Percentiles rank a stretch among this genome's conserved stretches.
These are phyloP conservation scores for Phyllachora maydis DNA, from an alignment of 2,329 filamentous ascomycete species.

Conservation along the genomic window DNA sequence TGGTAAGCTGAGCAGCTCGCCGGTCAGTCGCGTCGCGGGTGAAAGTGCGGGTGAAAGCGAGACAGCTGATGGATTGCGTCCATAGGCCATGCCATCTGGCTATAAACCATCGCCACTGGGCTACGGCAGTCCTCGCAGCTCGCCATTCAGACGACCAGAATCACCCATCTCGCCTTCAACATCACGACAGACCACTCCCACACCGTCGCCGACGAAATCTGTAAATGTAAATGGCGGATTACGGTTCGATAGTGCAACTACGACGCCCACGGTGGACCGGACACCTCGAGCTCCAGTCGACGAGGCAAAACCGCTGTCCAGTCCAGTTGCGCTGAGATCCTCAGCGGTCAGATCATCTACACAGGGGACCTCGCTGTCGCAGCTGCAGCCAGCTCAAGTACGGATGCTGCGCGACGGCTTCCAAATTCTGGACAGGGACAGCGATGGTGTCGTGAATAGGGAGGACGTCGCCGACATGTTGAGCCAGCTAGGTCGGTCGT, in stretches of 20 bases:
- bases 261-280: conserved; percentile 17
- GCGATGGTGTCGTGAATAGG: conserved; percentile 62
- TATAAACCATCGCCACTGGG: conserved; percentile 56
- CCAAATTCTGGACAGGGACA: conserved; percentile 77
- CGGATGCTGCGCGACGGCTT: conserved; percentile 82
- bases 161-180: conserved; percentile 45
- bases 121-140: conserved; percentile 44
- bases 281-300: conserved; percentile 14
- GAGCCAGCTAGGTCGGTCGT: conserved; percentile 57
- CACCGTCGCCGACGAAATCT: conserved; percentile 34
- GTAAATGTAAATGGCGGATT: conserved; percentile 22
- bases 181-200: conserved; percentile 43
- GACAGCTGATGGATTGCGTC: no score
- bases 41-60: no score
- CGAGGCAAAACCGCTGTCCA: background rate
- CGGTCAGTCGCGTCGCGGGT: no score
- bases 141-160: conserved; percentile 40
- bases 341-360: conserved; percentile 14
- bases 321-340: conserved; percentile 1
- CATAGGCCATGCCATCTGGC: conserved; percentile 31
- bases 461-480: conserved; percentile 81
- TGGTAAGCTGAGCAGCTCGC: no score
- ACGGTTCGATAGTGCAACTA: conserved; percentile 17
- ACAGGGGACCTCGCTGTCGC: conserved; percentile 38
- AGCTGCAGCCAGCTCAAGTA: conserved; percentile 63